Evolutionary conservation across 352 stramenopile genomes (phyloP).

Genomic region (Halophytophthora polymorphica): DNA sequence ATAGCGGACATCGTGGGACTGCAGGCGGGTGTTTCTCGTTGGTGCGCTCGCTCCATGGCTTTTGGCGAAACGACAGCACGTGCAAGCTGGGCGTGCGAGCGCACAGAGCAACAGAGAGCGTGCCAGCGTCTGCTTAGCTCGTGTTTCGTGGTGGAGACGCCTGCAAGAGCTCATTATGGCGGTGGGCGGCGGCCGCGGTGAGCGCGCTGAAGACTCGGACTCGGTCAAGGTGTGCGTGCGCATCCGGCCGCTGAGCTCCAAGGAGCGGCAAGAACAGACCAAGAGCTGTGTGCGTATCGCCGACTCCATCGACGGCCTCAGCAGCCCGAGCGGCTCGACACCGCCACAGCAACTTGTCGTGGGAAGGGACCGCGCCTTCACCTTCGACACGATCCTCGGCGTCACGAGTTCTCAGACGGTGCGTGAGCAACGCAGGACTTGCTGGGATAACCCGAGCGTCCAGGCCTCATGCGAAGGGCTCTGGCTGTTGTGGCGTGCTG

Average conservation of each 20-base stretch:
- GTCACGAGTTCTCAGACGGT: constrained; percentile 67
- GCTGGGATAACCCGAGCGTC: background rate
- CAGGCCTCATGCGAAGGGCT: background rate
- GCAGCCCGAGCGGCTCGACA: constrained; percentile 8
- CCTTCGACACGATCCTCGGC: constrained; percentile 87
- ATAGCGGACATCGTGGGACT: too few species aligned
- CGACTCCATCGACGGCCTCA: constrained; percentile 45
- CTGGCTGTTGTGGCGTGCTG: background rate
- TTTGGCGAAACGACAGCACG: too few species aligned
- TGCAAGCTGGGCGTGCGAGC: too few species aligned
- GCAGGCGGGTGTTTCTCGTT: too few species aligned
- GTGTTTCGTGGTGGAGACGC: too few species aligned
- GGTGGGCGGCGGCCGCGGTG: constrained; percentile 13
- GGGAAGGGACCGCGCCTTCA: constrained; percentile 85
- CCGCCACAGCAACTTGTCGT: constrained; percentile 70
- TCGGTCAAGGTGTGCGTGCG: constrained; percentile 75
- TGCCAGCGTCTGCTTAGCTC: too few species aligned
- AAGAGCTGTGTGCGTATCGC: constrained; percentile 76
- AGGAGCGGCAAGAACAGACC: constrained; percentile 64
- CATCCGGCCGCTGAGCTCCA: constrained; percentile 59
- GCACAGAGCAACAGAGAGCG: too few species aligned
- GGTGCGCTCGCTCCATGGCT: too few species aligned
- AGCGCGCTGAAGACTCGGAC: constrained; percentile 42
- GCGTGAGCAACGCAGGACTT: background rate
- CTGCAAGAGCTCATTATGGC: constrained; percentile 11